Percentiles rank a stretch among this genome's conserved stretches.
These are phyloP conservation scores for Triticum urartu DNA, from an alignment of 176 grass and related monocot species.

Conservation along the genomic window DNA sequence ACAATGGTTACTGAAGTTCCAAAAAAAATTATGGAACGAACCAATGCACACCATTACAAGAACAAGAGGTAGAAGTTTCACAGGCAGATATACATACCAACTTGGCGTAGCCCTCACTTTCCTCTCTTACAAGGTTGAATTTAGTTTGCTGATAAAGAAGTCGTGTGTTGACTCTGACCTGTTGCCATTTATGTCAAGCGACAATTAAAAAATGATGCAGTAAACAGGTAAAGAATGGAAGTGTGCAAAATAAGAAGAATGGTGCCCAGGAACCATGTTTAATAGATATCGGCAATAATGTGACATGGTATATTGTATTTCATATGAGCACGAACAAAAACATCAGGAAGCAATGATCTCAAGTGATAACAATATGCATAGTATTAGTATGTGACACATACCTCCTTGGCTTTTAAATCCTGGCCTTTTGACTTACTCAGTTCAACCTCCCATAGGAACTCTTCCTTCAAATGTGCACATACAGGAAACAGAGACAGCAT, in stretches of 20 bases:
- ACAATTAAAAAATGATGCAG: constrained; percentile 7
- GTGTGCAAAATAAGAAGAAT: neutral
- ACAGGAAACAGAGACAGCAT: constrained; percentile 31
- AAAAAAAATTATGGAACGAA: neutral
- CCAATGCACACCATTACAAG: neutral
- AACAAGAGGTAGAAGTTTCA: constrained; percentile 14
- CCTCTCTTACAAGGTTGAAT: constrained; percentile 96
- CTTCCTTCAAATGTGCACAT: constrained; percentile 62
- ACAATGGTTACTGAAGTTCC: constrained; percentile 3
- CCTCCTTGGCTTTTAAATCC: constrained; percentile 95
- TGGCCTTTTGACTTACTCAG: constrained; percentile 81
- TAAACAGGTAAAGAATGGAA: constrained; percentile 2
- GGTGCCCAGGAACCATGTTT: constrained; percentile 1
- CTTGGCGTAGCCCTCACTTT: constrained; percentile 98
- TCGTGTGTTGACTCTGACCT: constrained; percentile 99
- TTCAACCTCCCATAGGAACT: constrained; percentile 94
- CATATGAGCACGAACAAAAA: constrained; percentile 7
- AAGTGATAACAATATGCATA: neutral
- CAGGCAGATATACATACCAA: constrained; percentile 58
- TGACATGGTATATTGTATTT: neutral
- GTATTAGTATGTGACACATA: constrained; percentile 25
- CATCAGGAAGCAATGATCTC: neutral
- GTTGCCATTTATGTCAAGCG: constrained; percentile 34
- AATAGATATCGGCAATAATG: neutral
- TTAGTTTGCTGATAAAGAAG: constrained; percentile 99